phyloP scores from a whole-genome alignment of 1,139 yeast species.

The Geotrichum macrosporum region DNA sequence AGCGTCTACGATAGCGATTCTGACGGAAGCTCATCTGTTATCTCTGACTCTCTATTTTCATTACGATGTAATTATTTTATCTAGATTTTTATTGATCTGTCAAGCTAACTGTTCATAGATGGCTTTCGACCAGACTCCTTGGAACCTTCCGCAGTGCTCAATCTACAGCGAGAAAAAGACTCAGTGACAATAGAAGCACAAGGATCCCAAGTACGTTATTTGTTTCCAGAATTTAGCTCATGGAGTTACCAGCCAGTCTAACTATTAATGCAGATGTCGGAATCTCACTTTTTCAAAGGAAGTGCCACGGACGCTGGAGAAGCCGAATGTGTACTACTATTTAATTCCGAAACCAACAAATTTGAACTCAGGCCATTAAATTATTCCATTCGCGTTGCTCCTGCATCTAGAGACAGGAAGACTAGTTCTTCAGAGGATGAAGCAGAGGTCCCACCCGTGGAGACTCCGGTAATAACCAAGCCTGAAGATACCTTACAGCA shows the following conservation, averaged over 20 bases:
- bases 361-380: constrained; percentile 33
- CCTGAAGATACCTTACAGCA: constrained; percentile 8
- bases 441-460: neutral
- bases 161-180: constrained; percentile 26
- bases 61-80: constrained; percentile 2
- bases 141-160: constrained; percentile 24
- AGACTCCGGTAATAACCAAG: neutral
- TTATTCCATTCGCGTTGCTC: constrained; percentile 29
- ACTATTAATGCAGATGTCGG: neutral
- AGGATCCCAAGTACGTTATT: constrained; percentile 2
- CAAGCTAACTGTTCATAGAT: constrained; percentile 21
- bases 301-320: constrained; percentile 32
- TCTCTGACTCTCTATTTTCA: constrained; percentile 5
- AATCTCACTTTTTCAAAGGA: constrained; percentile 31
- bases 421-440: neutral
- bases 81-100: neutral
- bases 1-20: constrained; percentile 11
- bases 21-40: constrained; percentile 2
- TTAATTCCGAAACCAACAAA: constrained; percentile 27
- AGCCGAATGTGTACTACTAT: constrained; percentile 36
- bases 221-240: neutral
- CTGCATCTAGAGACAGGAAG: constrained; percentile 8
- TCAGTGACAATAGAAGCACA: constrained; percentile 28
- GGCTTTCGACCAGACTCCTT: constrained; percentile 34
- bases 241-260: neutral